Conservation (phyloP, 352 stramenopile species). For the Pythium periplocum region DNA sequence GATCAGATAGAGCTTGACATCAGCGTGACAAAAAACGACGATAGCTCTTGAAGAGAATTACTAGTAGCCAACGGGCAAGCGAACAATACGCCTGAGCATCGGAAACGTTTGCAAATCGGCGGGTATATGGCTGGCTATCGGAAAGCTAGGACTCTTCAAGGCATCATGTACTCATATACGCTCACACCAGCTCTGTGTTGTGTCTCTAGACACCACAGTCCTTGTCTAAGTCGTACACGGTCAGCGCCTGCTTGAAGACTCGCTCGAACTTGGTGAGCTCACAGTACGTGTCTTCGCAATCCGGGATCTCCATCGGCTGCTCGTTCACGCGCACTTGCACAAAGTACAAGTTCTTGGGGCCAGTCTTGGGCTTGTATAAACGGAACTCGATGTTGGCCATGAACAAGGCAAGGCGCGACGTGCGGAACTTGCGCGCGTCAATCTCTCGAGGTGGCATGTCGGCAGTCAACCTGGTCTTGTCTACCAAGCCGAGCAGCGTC, state of each 20-base stretch:
- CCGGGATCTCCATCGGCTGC: slow-evolving; percentile 15
- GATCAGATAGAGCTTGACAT: too few relatives aligned
- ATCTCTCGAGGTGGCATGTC: neutral
- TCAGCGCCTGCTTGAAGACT: slow-evolving; percentile 19
- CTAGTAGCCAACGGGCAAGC: too few relatives aligned
- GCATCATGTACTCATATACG: neutral
- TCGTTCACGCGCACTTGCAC: slow-evolving; percentile 26
- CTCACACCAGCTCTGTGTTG: too few relatives aligned
- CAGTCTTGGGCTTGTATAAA: slow-evolving; percentile 12
- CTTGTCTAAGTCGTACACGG: slow-evolving; percentile 14
- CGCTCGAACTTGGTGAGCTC: slow-evolving; percentile 16
- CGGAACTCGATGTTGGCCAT: slow-evolving; percentile 21
- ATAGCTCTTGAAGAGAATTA: too few relatives aligned
- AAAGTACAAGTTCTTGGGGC: slow-evolving; percentile 12
- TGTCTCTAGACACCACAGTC: too few relatives aligned
- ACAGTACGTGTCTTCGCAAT: slow-evolving; percentile 22
- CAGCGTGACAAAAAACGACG: too few relatives aligned
- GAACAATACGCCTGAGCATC: too few relatives aligned
- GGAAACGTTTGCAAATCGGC: too few relatives aligned
- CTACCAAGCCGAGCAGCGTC: slow-evolving; percentile 18
- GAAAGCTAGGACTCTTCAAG: too few relatives aligned
- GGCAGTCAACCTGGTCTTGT: slow-evolving; percentile 12
- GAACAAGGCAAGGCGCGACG: slow-evolving; percentile 12
- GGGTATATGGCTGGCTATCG: too few relatives aligned
- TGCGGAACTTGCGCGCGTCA: slow-evolving; percentile 12